Evolutionary conservation across 208 protist species (phyloP), one percentile per base, ranked within the genome.

Genomic region (Leishmania lainsoni): DNA sequence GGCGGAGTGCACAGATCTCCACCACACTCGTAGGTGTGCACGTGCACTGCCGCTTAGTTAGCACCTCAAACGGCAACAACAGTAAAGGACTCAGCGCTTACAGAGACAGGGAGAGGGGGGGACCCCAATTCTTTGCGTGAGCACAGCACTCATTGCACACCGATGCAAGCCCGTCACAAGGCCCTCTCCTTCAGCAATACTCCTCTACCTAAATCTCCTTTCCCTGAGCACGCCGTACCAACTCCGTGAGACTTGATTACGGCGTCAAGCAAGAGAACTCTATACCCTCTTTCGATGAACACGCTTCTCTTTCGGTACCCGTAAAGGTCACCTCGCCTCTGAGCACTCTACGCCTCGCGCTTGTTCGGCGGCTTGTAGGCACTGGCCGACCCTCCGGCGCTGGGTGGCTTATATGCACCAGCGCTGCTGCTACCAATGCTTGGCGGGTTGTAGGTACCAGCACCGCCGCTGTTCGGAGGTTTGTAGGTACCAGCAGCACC

Each of bases 321-420:
- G 16, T 26, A 39, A 16, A 20, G 52, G 3, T 8, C 69, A 52
- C 69, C 17, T 5, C 12, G 39, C 5, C 39, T 71, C 66, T 14
- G 66, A 32, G 14, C 66, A 42, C 32, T 4, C 45, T 76, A 66
- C n/a, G 48, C 80, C 35, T 86, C 88, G 26, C 83, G 86, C 81
- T 83, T 87, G 63, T 74, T 84, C 39, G 83, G 78, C 42, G 81
- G 77, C 71, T 75, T 77, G 71, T 81, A 81, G 0, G 68, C 52
- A 51, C 70, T 59, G 20, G 35, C 29, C 17, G 45, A 26, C 35
- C 56, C 16, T 52, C 26, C 56, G 65, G 29, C 51, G 5, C 29
- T 52, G 32, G 76, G 65, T n/a, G 81, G 76, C 56, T 74, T 76
- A 42, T 54, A 69, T 2, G 56, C 79, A 35, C 32, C 39, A 17